Evolutionary conservation across 352 stramenopile species (phyloP).

Genomic region (Phytopythium mirpurense): DNA sequence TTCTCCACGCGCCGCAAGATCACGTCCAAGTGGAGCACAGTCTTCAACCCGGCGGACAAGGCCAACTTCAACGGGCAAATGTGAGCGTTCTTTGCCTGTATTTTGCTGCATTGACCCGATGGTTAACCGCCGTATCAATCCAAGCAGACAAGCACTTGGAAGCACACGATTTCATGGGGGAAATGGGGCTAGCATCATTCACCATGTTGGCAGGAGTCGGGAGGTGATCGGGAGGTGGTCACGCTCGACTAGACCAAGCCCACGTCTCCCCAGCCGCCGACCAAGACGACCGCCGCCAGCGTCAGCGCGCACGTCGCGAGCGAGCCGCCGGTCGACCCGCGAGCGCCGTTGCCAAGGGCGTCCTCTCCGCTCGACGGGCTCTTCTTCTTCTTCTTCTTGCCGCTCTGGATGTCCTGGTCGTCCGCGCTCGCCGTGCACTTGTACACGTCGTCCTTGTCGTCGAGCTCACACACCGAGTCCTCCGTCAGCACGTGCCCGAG

Average conservation of each 20-base stretch:
- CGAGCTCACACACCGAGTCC: constrained; percentile 51
- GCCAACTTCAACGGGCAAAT: constrained; percentile 74
- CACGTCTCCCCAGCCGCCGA: background rate
- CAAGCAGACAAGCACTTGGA: background rate
- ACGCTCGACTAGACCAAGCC: background rate
- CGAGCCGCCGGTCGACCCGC: background rate
- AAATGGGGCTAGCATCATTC: too few relatives aligned
- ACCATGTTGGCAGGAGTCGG: too few relatives aligned
- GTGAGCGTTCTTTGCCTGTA: constrained; percentile 12
- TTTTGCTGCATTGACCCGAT: background rate
- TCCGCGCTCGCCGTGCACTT: constrained; percentile 68
- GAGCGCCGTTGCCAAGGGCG: background rate
- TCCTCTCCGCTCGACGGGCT: constrained; percentile 1
- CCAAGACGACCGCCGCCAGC: background rate
- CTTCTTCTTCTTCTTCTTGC: constrained; percentile 41
- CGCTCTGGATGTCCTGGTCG: constrained; percentile 59
- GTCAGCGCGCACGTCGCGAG: background rate
- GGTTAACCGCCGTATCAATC: background rate
- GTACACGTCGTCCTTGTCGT: constrained; percentile 60
- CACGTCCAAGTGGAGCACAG: constrained; percentile 91
- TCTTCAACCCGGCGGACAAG: constrained; percentile 37
- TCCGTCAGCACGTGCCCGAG: constrained; percentile 56
- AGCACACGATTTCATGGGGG: too few relatives aligned
- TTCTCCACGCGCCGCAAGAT: constrained; percentile 98
- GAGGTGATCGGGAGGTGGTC: background rate